phyloP scores from a whole-genome alignment of 331 rosid genomes.

The Cydonia oblonga region DNA sequence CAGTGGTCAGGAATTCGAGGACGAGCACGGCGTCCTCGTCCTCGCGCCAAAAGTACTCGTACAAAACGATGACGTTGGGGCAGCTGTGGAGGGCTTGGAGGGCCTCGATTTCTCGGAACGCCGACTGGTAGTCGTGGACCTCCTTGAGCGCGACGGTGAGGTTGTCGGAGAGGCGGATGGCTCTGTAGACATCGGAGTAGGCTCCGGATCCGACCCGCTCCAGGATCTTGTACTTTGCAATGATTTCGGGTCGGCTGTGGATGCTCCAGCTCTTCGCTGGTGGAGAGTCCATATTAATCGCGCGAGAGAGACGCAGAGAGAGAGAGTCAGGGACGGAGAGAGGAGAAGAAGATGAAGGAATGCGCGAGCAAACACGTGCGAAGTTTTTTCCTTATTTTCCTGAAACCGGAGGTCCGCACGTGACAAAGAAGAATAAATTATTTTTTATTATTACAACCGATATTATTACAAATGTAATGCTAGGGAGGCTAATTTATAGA shows the following conservation, averaged over 20 bases:
- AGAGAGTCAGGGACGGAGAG: too few species aligned
- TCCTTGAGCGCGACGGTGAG: conserved; percentile 73
- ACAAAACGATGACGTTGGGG: conserved; percentile 54
- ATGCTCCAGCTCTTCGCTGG: conserved; percentile 73
- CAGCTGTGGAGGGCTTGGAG: conserved; percentile 45
- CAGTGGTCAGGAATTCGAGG: conserved; percentile 50
- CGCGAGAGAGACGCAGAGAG: not conserved
- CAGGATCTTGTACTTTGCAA: conserved; percentile 52
- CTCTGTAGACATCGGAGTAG: conserved; percentile 80
- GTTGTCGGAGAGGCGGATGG: conserved; percentile 56
- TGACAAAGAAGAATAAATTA: too few species aligned
- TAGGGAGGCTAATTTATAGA: too few species aligned
- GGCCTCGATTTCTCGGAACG: conserved; percentile 76
- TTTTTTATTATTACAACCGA: too few species aligned
- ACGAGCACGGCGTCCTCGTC: conserved; percentile 91
- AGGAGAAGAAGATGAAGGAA: not conserved
- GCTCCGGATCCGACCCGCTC: conserved; percentile 76
- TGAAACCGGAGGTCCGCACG: too few species aligned
- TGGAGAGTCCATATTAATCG: conserved; percentile 28
- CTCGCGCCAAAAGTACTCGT: conserved; percentile 87
- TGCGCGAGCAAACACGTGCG: not conserved
- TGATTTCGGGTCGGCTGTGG: conserved; percentile 74
- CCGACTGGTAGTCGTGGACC: conserved; percentile 77
- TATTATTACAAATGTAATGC: too few species aligned
- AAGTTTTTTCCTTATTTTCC: not conserved